These are phyloP conservation scores for Kurtzmaniella natalensis DNA, from an alignment of 1,139 yeast genomes.

Conservation along the genomic window DNA sequence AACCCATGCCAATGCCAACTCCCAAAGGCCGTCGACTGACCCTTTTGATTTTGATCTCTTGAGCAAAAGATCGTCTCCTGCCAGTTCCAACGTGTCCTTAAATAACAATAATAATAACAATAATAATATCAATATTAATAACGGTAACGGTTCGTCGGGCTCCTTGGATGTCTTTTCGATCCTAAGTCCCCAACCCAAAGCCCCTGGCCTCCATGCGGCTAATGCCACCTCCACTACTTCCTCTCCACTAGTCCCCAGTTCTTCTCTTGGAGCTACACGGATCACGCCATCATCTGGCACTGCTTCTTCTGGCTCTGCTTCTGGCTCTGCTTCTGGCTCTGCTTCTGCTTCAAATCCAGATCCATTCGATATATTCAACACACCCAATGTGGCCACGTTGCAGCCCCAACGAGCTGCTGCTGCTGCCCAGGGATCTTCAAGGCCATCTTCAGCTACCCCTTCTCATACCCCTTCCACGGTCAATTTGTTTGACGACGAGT, in stretches of 20 bases:
- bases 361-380: constrained; percentile 19
- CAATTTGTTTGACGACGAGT: constrained; percentile 38
- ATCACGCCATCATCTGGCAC: no score
- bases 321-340: no score
- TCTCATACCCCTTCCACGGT: constrained; percentile 1
- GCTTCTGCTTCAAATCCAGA: constrained; percentile 11
- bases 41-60: constrained; percentile 1
- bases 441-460: background rate
- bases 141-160: background rate
- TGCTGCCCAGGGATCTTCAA: background rate
- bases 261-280: no score
- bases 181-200: constrained; percentile 3
- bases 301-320: no score
- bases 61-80: background rate
- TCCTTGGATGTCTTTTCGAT: background rate
- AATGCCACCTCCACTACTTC: constrained; percentile 1
- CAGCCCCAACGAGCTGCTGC: constrained; percentile 1
- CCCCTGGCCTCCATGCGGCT: constrained; percentile 3
- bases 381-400: constrained; percentile 6
- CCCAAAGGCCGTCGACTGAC: background rate
- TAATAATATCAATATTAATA: constrained; percentile 14
- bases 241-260: no score
- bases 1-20: background rate
- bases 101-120: constrained; percentile 18
- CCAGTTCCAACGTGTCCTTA: background rate